Conservation (phyloP, 1,284 basidiomycete species). For the Schizophyllum amplum region DNA sequence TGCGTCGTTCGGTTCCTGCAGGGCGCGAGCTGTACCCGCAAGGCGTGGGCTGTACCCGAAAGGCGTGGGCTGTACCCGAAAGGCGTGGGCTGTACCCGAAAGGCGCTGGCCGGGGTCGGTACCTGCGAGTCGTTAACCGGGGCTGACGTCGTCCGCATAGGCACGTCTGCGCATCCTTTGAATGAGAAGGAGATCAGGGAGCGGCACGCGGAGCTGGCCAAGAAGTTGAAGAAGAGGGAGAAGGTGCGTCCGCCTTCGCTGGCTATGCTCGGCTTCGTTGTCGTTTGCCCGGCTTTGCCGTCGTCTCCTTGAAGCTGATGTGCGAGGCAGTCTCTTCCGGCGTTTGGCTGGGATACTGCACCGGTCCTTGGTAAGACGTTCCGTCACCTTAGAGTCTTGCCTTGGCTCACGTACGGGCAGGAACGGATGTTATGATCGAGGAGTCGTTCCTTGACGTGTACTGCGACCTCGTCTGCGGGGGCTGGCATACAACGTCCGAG, state of each 20-base stretch:
- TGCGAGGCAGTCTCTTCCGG: conserved; percentile 40
- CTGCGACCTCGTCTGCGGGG: conserved; percentile 78
- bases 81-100: too few species aligned
- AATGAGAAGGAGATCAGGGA: conserved; percentile 15
- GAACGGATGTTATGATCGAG: conserved; percentile 66
- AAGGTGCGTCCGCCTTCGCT: conserved; percentile 26
- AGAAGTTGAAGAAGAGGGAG: conserved; percentile 77
- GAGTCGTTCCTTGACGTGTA: conserved; percentile 85
- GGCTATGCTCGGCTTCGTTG: too few species aligned
- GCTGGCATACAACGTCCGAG: conserved; percentile 39
- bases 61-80: too few species aligned
- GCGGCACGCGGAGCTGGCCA: conserved; percentile 54
- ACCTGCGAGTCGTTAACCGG: neutral
- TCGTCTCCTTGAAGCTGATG: too few species aligned
- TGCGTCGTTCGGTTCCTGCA: too few species aligned
- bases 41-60: too few species aligned
- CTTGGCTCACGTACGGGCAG: neutral
- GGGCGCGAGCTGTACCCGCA: too few species aligned
- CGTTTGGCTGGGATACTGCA: conserved; percentile 81
- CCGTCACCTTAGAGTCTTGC: neutral
- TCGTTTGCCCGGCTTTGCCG: too few species aligned
- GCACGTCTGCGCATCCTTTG: conserved; percentile 39
- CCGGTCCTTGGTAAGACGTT: conserved; percentile 47
- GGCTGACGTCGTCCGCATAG: neutral
- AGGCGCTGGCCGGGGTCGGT: too few species aligned